These are phyloP conservation scores for Hyaloperonospora arabidopsidis DNA, from an alignment of 352 stramenopile genomes.

Conservation along the genomic window DNA sequence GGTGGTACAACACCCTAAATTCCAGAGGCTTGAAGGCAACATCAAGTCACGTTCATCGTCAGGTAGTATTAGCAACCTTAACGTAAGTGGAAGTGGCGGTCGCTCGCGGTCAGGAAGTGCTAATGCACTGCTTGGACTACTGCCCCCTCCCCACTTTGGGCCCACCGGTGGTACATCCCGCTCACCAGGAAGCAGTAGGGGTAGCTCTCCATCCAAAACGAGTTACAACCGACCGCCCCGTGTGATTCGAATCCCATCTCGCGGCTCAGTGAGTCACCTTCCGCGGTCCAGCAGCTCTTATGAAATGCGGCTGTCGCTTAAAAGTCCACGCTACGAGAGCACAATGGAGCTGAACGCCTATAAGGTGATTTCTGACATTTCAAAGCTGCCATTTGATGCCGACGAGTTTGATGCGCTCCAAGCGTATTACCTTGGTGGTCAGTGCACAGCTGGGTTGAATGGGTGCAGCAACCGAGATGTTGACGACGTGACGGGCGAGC, in stretches of 20 bases:
- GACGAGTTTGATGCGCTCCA: conserved; percentile 59
- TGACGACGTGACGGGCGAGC: conserved; percentile 25
- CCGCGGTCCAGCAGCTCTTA: conserved; percentile 24
- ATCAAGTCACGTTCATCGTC: conserved; percentile 42
- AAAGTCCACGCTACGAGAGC: conserved; percentile 62
- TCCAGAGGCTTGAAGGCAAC: conserved; percentile 40
- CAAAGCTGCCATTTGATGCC: conserved; percentile 51
- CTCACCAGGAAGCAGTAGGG: conserved; percentile 16
- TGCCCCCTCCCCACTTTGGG: conserved; percentile 32
- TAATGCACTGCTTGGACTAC: conserved; percentile 32
- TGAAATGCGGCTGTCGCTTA: conserved; percentile 50
- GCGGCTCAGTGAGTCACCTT: conserved; percentile 33
- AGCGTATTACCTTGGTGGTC: conserved; percentile 49
- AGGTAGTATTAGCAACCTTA: conserved; percentile 35
- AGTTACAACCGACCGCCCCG: conserved; percentile 35
- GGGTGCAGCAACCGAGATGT: conserved; percentile 16
- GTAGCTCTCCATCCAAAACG: conserved; percentile 30
- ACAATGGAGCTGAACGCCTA: conserved; percentile 66
- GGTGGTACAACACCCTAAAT: conserved; percentile 37
- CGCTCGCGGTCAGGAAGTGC: conserved; percentile 30
- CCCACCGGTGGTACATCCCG: conserved; percentile 16
- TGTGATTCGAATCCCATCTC: conserved; percentile 39
- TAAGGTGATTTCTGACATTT: conserved; percentile 58
- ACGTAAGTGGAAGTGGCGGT: conserved; percentile 23
- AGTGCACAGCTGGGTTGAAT: conserved; percentile 33